Evolutionary conservation across 2,329 filamentous ascomycete genomes (phyloP).

Genomic region (Microsporum audouinii): DNA sequence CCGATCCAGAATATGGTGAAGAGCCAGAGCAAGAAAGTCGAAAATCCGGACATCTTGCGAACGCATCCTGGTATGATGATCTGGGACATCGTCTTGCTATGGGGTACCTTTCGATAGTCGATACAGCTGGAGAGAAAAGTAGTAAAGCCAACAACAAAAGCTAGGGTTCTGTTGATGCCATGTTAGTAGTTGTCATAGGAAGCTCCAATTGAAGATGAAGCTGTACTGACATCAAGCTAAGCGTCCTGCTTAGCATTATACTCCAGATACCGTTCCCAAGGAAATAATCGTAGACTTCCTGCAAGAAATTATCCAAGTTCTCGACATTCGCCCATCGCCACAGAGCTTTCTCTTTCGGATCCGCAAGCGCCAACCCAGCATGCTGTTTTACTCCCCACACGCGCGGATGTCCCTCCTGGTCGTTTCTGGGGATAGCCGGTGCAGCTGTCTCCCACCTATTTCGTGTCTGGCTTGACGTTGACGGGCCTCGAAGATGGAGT

Average conservation of each 20-base stretch:
- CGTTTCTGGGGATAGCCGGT: constrained; percentile 30
- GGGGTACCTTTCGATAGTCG: constrained; percentile 61
- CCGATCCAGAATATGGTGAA: constrained; percentile 78
- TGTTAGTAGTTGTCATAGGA: neutral
- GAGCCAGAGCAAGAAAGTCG: constrained; percentile 70
- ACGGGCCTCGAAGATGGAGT: constrained; percentile 21
- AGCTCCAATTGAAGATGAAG: neutral
- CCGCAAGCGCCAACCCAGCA: constrained; percentile 32
- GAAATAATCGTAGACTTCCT: constrained; percentile 78
- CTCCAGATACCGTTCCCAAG: constrained; percentile 73
- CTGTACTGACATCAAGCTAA: constrained; percentile 58
- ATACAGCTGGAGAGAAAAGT: constrained; percentile 80
- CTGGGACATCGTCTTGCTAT: constrained; percentile 50
- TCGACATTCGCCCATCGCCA: constrained; percentile 90
- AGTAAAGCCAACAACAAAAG: constrained; percentile 70
- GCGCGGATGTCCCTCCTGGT: neutral
- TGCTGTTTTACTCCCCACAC: constrained; percentile 4
- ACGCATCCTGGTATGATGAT: constrained; percentile 66
- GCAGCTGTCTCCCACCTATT: constrained; percentile 42
- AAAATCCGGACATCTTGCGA: constrained; percentile 57
- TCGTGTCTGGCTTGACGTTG: constrained; percentile 30
- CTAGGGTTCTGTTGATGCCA: constrained; percentile 49
- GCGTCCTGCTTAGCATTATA: constrained; percentile 58
- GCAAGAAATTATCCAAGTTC: constrained; percentile 78
- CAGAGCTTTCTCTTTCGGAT: constrained; percentile 65